Percentiles rank a stretch among this genome's conserved stretches.
Conservation (phyloP, 257 asterid species). For the Verbascum thapsus region DNA sequence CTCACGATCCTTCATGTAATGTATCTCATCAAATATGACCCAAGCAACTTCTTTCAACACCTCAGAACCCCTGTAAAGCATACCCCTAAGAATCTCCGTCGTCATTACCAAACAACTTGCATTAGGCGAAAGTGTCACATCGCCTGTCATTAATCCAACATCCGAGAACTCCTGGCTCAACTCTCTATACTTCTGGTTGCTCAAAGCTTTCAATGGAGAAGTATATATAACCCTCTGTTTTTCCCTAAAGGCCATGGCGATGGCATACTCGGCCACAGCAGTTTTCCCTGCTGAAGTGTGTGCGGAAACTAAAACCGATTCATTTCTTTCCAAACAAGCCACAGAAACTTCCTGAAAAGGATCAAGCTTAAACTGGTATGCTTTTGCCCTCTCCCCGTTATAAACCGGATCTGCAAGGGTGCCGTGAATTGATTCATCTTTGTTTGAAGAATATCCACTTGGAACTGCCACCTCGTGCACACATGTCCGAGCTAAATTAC, state of each 20-base stretch:
- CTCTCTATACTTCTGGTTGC: slow-evolving; percentile 96
- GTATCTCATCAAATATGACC: slow-evolving; percentile 99
- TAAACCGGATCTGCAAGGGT: slow-evolving; percentile 76
- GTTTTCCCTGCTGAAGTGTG: slow-evolving; percentile 99
- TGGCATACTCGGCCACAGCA: slow-evolving; percentile 96
- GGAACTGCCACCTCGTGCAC: slow-evolving; percentile 98
- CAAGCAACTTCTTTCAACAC: slow-evolving; percentile 96
- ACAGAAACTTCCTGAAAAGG: slow-evolving; percentile 91
- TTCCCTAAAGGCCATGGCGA: slow-evolving; percentile 92
- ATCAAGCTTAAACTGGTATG: slow-evolving; percentile 76
- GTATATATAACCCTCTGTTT: slow-evolving; percentile 93
- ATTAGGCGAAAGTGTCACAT: slow-evolving; percentile 86
- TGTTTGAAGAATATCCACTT: slow-evolving; percentile 49
- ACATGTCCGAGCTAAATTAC: slow-evolving; percentile 60
- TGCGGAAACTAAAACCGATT: slow-evolving; percentile 88
- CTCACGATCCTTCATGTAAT: slow-evolving; percentile 98
- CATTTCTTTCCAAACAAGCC: slow-evolving; percentile 88
- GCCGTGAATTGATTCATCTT: slow-evolving; percentile 71
- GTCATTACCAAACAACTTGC: slow-evolving; percentile 99
- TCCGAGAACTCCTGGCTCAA: slow-evolving; percentile 88
- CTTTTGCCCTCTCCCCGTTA: slow-evolving; percentile 72
- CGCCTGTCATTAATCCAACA: slow-evolving; percentile 98
- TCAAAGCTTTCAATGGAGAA: slow-evolving; percentile 88
- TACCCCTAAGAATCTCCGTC: slow-evolving; percentile 90
- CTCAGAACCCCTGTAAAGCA: slow-evolving; percentile 98